A percentile compares a stretch with the other conserved stretches of the same genome.
These are phyloP conservation scores for Colletotrichum higginsianum DNA, from an alignment of 2,329 filamentous ascomycete species.

Conservation along the genomic window DNA sequence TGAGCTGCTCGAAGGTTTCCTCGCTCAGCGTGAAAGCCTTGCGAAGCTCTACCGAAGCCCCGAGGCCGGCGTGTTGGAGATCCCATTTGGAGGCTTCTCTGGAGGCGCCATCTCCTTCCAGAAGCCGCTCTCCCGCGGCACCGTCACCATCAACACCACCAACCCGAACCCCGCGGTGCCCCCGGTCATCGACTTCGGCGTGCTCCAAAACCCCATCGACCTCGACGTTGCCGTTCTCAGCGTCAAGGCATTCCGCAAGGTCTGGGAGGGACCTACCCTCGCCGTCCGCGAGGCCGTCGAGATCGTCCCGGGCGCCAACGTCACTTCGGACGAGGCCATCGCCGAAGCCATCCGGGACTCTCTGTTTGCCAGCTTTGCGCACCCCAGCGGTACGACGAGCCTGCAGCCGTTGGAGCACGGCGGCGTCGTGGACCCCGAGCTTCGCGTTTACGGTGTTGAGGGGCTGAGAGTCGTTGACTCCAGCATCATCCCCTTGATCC, in stretches of 20 bases:
- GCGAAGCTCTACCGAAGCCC: constrained; percentile 48
- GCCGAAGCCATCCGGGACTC: constrained; percentile 14
- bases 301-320: constrained; percentile 23
- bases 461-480: constrained; percentile 49
- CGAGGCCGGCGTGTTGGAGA: constrained; percentile 47
- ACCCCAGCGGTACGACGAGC: constrained; percentile 63
- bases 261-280: constrained; percentile 42
- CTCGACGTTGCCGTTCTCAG: constrained; percentile 49
- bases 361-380: constrained; percentile 44
- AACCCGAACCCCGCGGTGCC: constrained; percentile 49
- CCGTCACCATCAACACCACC: constrained; percentile 54
- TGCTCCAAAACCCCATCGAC: constrained; percentile 56
- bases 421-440: constrained; percentile 51
- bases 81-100: constrained; percentile 52
- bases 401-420: constrained; percentile 60
- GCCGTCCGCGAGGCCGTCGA: constrained; percentile 16
- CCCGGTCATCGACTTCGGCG: constrained; percentile 57
- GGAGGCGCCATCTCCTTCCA: constrained; percentile 50
- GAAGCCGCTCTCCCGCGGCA: constrained; percentile 58
- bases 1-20: constrained; percentile 55
- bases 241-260: constrained; percentile 52
- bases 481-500: constrained; percentile 50
- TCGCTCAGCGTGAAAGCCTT: constrained; percentile 52
- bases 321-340: constrained; percentile 29
- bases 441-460: constrained; percentile 50